Conservation (phyloP, 2,329 filamentous ascomycete genomes). For the Penicillium sp. region DNA sequence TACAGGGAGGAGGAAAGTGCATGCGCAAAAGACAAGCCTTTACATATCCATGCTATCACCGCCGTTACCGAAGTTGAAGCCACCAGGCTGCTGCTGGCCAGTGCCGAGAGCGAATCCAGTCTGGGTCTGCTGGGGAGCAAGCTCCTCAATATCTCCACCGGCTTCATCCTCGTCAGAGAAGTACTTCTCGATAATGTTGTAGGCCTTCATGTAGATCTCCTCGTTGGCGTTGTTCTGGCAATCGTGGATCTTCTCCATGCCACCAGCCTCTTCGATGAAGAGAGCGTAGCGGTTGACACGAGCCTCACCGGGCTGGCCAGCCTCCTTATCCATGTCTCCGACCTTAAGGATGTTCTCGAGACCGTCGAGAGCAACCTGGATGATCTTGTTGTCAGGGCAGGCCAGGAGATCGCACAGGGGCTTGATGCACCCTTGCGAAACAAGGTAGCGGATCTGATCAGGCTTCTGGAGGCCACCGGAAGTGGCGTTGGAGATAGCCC, state of each 20-base stretch:
- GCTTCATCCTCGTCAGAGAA: conserved; percentile 96
- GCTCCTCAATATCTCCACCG: conserved; percentile 72
- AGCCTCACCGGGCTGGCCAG: conserved; percentile 51
- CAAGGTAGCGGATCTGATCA: conserved; percentile 95
- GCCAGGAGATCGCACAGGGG: conserved; percentile 90
- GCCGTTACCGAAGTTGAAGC: conserved; percentile 88
- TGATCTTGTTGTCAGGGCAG: conserved; percentile 99
- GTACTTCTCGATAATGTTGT: conserved; percentile 99
- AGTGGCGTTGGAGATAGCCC: conserved; percentile 98
- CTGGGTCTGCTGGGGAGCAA: conserved; percentile 68
- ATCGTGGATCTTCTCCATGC: conserved; percentile 99
- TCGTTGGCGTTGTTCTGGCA: conserved; percentile 99
- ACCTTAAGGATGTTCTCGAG: conserved; percentile 99
- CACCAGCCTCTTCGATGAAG: conserved; percentile 97
- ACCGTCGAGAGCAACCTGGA: conserved; percentile 95
- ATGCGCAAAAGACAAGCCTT: conserved; percentile 25
- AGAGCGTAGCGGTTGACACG: conserved; percentile 91
- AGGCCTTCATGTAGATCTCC: conserved; percentile 99
- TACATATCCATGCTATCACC: conserved; percentile 74
- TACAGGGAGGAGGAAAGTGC: neutral
- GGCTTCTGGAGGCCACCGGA: conserved; percentile 97
- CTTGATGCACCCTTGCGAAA: conserved; percentile 92
- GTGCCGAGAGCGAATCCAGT: conserved; percentile 68
- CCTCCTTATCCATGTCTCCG: conserved; percentile 96
- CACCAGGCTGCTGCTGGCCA: conserved; percentile 65